Evolutionary conservation across 2,329 filamentous ascomycete genomes (phyloP).

Genomic region (Cladosporium sp.): DNA sequence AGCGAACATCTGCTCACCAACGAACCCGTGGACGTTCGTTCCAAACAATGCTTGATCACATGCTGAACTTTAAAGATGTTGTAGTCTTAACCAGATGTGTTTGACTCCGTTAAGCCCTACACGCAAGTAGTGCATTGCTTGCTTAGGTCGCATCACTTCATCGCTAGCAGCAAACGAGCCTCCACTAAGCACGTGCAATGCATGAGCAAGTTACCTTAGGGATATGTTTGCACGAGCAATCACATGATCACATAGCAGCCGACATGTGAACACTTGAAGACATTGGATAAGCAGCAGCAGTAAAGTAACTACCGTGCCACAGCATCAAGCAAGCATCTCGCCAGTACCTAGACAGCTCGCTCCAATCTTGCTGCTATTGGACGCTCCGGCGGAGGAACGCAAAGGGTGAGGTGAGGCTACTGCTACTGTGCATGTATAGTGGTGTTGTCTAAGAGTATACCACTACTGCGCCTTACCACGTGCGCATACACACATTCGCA

Average conservation of each 20-base stretch:
- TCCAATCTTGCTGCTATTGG: slow-evolving; percentile 13
- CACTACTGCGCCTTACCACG: background rate
- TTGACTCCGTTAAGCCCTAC: background rate
- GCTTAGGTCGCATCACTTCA: background rate
- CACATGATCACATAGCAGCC: background rate
- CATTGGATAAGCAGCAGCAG: background rate
- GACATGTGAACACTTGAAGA: background rate
- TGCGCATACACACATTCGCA: background rate
- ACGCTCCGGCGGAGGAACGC: slow-evolving; percentile 17
- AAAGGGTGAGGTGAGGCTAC: slow-evolving; percentile 9
- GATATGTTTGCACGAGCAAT: background rate
- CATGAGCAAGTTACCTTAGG: background rate
- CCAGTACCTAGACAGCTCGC: background rate
- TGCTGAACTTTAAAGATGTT: background rate
- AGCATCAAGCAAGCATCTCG: background rate
- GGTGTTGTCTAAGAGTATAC: background rate
- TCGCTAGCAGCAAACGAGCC: background rate
- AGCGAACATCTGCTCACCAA: background rate
- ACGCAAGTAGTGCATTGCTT: background rate
- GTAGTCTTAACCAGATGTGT: background rate
- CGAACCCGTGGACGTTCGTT: background rate
- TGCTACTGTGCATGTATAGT: background rate
- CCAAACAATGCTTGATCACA: background rate
- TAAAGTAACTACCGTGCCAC: background rate
- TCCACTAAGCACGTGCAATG: background rate